Base-by-base conservation (phyloP, 805 yeast species). In the Zygoascus biomembranicola region DNA sequence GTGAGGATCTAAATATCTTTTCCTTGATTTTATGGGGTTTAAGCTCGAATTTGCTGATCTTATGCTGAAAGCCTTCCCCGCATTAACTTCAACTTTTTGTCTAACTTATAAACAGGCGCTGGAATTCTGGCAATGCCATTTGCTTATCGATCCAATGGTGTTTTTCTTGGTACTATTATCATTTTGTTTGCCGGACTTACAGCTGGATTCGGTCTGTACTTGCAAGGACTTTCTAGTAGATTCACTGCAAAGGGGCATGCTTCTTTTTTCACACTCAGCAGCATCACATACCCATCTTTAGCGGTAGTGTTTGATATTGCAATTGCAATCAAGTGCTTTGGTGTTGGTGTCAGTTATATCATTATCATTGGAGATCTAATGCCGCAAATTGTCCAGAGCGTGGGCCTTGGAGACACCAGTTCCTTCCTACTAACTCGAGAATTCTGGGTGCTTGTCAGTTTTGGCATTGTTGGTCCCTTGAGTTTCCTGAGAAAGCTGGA, bases 61-160 rank as follows among this genome's bases (percentile, higher is more conserved):
- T 14, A 42, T 14, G 26, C 20, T 18, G 20, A 8, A 31, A 23
- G 6, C 6, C 6, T 6, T 23, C 6, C 28, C 28, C 28, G 28
- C 28, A 23, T 37, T 32, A 32, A 8, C 18, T 14, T 3, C 18
- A 37, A 5, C n/a, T 6, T 42, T 42, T 5, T 20, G 16, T 16
- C 16, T 16, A 14, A 37, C n/a, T 3, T 23, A 23, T 23, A 23
- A 23, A 4, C 18, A 52, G 92, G 92, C 3, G 89, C 94, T 0
- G 94, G 94, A 0, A 72, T 86, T 60, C 76, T 86, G 48, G 88
- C 90, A 18, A 77, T 85, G 75, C 90, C 94, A 2, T 80, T 76
- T 57, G 86, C 90, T 1, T 77, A 81, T 63, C 71, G 75, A 45
- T 73, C 84, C 18, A 85, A 86, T 63, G 87, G 90, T 10, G 64